Percentiles rank a stretch among this genome's conserved stretches.
phyloP scores from a whole-genome alignment of 2,329 filamentous ascomycete genomes.

The Acrocalymma vagum region DNA sequence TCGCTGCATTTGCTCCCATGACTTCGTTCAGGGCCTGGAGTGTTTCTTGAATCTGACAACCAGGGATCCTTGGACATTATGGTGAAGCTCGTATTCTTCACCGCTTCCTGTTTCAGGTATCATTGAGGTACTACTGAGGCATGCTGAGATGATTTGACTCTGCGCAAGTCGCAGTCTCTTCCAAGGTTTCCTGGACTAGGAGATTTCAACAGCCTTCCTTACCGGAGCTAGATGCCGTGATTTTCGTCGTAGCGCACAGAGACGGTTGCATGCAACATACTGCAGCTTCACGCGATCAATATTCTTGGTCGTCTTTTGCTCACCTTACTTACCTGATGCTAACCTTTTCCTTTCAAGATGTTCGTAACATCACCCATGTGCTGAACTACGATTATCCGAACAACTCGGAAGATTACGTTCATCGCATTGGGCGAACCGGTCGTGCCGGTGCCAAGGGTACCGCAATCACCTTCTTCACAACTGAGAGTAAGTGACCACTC shows the following conservation, averaged over 20 bases:
- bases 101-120: slow-evolving; percentile 75
- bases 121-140: slow-evolving; percentile 73
- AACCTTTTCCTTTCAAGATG: slow-evolving; percentile 90
- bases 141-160: slow-evolving; percentile 82
- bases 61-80: slow-evolving; percentile 87
- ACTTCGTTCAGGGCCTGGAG: slow-evolving; percentile 87
- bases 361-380: slow-evolving; percentile 99
- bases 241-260: slow-evolving; percentile 60
- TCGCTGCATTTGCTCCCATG: slow-evolving; percentile 77
- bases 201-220: slow-evolving; percentile 62
- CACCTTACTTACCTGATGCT: slow-evolving; percentile 66
- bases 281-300: slow-evolving; percentile 67
- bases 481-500: slow-evolving; percentile 81
- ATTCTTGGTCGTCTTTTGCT: slow-evolving; percentile 62
- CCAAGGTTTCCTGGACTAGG: slow-evolving; percentile 74
- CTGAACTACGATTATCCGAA: slow-evolving; percentile 99
- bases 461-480: slow-evolving; percentile 98
- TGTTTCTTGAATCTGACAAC: slow-evolving; percentile 83
- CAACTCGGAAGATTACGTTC: slow-evolving; percentile 78
- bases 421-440: slow-evolving; percentile 74
- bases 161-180: slow-evolving; percentile 73
- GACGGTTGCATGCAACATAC: slow-evolving; percentile 63
- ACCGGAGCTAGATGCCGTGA: slow-evolving; percentile 55
- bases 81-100: slow-evolving; percentile 75
- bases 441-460: slow-evolving; percentile 88